Conservation (phyloP, 148 eudicot species). For the Rhododendron williamsianum region DNA sequence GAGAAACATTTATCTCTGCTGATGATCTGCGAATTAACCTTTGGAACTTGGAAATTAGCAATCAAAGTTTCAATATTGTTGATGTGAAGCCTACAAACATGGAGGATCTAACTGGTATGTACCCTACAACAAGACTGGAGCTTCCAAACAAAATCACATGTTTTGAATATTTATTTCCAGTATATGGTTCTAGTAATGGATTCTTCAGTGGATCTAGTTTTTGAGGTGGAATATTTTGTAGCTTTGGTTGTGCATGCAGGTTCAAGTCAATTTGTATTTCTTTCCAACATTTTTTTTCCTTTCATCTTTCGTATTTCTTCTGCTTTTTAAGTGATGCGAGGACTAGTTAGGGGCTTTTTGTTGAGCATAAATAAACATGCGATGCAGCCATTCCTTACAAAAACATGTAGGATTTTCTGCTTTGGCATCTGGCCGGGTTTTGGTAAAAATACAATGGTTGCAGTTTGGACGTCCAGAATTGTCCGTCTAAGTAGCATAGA, state of each 20-base stretch:
- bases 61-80: conserved; percentile 81
- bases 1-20: conserved; percentile 86
- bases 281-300: neutral
- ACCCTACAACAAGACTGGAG: neutral
- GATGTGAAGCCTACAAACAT: conserved; percentile 81
- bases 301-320: neutral
- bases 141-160: neutral
- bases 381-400: neutral
- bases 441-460: neutral
- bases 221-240: neutral
- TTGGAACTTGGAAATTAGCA: conserved; percentile 82
- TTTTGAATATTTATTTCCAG: neutral
- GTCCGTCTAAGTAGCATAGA: neutral
- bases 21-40: conserved; percentile 84
- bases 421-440: neutral
- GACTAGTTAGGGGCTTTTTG: neutral
- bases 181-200: neutral
- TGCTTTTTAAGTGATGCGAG: neutral
- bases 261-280: neutral
- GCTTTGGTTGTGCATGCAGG: neutral
- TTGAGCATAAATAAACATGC: neutral
- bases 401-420: neutral
- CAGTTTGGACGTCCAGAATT: neutral
- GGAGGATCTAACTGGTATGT: conserved; percentile 84
- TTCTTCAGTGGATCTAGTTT: neutral